A percentile compares a stretch with the other conserved stretches of the same genome.
Evolutionary conservation across 371 early-diverging fungal species (phyloP).

Genomic region (Thermomucor indicae-seudaticae): DNA sequence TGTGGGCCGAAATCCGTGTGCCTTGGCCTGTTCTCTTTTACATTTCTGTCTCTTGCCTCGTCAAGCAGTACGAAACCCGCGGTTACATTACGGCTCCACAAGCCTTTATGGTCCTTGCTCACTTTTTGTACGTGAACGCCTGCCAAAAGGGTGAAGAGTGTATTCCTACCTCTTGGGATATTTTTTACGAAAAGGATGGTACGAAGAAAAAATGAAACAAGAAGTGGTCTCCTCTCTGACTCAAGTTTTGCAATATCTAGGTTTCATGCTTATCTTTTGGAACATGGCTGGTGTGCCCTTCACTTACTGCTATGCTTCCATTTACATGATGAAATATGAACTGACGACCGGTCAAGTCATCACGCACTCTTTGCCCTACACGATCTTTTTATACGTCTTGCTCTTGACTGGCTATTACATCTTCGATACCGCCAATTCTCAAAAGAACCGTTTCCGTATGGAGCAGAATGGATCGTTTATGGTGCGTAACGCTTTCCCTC

Average conservation of each 20-base stretch:
- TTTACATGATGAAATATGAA: conserved; percentile 49
- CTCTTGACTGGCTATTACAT: conserved; percentile 48
- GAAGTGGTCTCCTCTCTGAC: neutral
- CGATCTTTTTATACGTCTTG: conserved; percentile 28
- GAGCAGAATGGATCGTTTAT: conserved; percentile 61
- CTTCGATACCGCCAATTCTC: conserved; percentile 72
- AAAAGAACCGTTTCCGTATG: conserved; percentile 87
- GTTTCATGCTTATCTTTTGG: conserved; percentile 62
- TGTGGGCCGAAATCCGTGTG: conserved; percentile 79
- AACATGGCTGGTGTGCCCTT: conserved; percentile 61
- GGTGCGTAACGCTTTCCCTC: conserved; percentile 58
- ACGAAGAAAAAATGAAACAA: conserved; percentile 3
- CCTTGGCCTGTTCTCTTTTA: conserved; percentile 74
- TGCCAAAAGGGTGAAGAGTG: conserved; percentile 79
- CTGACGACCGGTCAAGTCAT: conserved; percentile 35
- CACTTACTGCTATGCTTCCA: conserved; percentile 53
- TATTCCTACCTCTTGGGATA: conserved; percentile 73
- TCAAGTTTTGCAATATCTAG: conserved; percentile 12
- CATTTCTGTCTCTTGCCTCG: conserved; percentile 58
- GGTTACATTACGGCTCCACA: conserved; percentile 66
- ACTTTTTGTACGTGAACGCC: conserved; percentile 70
- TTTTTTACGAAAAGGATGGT: conserved; percentile 58
- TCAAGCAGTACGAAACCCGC: conserved; percentile 66
- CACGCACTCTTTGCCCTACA: conserved; percentile 36
- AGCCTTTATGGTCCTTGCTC: conserved; percentile 70